Evolutionary conservation across 2,329 filamentous ascomycete species (phyloP), one percentile per base, ranked within the genome.

Genomic region (Myriosclerotinia curreyana): DNA sequence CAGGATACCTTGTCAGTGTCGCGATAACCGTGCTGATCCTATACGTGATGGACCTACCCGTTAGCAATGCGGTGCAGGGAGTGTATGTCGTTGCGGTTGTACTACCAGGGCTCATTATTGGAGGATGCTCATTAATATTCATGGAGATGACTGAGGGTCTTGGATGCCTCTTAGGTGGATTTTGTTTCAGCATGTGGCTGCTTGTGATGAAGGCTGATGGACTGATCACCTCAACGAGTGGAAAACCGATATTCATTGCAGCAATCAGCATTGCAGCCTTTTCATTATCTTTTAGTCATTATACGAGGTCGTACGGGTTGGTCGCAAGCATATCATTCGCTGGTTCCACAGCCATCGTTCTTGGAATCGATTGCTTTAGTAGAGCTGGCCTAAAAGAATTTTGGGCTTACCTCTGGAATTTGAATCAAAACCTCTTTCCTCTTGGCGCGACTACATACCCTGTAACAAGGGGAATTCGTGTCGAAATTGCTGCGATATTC

Each of bases 341-440:
- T 5, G 94, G 94, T 9, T 88, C 92, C 4, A 96, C 92, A 0
- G 85, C 85, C 3, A 81, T 89, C 0, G 84, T 96, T 17, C 77
- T 98, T 2, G 94, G 94, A 2, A 90, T 98, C 65, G 94, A 98
- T 75, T 96, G 92, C 76, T 96, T 94, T 71, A 94, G 88, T 71
- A 82, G 86, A 67, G 92, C 92, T n/a, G 94, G 94, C 0, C 79
- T 96, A 71, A 97, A 96, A 75, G 94, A 98, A 75, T 97, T 97
- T 70, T 98, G 94, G 94, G 83, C 91, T 7, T 98, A 96, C 74
- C 82, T 96, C 46, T 98, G 94, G 94, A 79, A 79, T 53, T 77
- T 98, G 48, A 97, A 97, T 75, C 80, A 86, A 50, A 82, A 89
- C 59, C 79, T 92, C 0, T 98, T 98, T 71, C 93, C 93, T 0